phyloP scores from a whole-genome alignment of 2,329 filamentous ascomycete genomes.

The Penicillium sp. region DNA sequence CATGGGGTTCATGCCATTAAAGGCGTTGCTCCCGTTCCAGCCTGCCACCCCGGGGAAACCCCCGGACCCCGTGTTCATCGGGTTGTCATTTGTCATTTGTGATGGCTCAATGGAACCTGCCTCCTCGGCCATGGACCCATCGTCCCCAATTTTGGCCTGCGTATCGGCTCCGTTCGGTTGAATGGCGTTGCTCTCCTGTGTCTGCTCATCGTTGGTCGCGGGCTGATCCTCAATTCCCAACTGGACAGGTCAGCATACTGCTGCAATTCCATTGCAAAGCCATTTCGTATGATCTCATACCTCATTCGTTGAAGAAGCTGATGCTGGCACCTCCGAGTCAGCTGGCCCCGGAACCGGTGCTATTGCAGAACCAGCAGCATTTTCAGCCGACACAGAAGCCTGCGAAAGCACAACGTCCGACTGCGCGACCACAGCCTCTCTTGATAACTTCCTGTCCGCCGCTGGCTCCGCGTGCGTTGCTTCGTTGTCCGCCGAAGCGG shows the following conservation, averaged over 20 bases:
- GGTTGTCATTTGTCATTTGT: constrained; percentile 15
- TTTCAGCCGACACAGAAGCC: constrained; percentile 14
- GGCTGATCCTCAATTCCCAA: constrained; percentile 13
- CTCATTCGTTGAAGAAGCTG: constrained; percentile 9
- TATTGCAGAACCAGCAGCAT: constrained; percentile 3
- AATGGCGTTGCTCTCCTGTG: constrained; percentile 1
- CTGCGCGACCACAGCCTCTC: constrained; percentile 8
- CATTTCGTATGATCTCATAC: constrained; percentile 9
- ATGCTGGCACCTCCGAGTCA: constrained; percentile 4
- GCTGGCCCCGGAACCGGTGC: constrained; percentile 2
- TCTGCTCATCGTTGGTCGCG: constrained; percentile 9
- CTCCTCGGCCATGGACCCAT: not conserved
- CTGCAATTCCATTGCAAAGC: not conserved
- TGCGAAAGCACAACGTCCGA: constrained; percentile 7
- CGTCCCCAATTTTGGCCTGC: constrained; percentile 1
- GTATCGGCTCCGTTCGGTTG: constrained; percentile 8
- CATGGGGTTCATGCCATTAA: constrained; percentile 67
- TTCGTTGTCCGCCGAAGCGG: constrained; percentile 20
- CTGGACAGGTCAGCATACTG: constrained; percentile 3
- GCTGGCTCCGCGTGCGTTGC: constrained; percentile 12
- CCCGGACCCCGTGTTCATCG: constrained; percentile 41
- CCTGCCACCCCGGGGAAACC: constrained; percentile 53
- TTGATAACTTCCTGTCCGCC: constrained; percentile 15
- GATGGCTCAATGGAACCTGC: not conserved
- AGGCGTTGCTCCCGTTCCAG: constrained; percentile 57